Percentiles rank a stretch among this genome's conserved stretches.
These are phyloP conservation scores for Ganoderma lingzhi DNA, from an alignment of 1,284 basidiomycete genomes.

Conservation along the genomic window DNA sequence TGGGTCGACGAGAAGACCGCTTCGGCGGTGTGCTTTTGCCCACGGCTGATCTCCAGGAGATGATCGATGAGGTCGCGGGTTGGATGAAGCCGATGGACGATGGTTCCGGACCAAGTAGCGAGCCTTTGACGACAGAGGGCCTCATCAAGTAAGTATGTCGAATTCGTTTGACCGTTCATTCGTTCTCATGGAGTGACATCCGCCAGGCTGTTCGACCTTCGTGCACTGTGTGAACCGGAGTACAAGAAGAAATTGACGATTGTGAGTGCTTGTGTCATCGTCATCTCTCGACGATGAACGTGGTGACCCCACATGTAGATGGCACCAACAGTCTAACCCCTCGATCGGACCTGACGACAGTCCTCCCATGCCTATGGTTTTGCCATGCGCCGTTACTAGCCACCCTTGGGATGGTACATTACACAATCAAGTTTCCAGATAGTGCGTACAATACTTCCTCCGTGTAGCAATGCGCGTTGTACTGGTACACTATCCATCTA, in stretches of 20 bases:
- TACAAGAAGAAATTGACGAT: slow-evolving; percentile 26
- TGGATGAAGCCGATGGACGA: slow-evolving; percentile 19
- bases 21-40: slow-evolving; percentile 24
- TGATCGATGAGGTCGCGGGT: slow-evolving; percentile 12
- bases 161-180: background rate
- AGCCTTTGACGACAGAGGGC: slow-evolving; percentile 15
- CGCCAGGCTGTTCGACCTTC: slow-evolving; percentile 20
- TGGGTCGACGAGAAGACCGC: slow-evolving; percentile 22
- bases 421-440: background rate
- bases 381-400: background rate
- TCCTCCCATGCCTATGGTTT: background rate
- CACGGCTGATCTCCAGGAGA: slow-evolving; percentile 23
- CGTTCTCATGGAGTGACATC: background rate
- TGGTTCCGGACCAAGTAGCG: slow-evolving; percentile 3
- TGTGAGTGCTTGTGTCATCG: slow-evolving; percentile 13
- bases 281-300: background rate
- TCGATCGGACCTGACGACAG: background rate
- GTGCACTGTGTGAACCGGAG: slow-evolving; percentile 19
- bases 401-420: background rate
- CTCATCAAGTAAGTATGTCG: slow-evolving; percentile 13
- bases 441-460: background rate
- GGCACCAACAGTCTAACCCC: background rate
- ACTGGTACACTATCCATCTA: background rate
- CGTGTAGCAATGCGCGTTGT: background rate
- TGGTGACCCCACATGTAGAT: background rate